A percentile compares a stretch with the other conserved stretches of the same genome.
Evolutionary conservation across 352 stramenopile species (phyloP).

Genomic region (Pythium phragmiticola): DNA sequence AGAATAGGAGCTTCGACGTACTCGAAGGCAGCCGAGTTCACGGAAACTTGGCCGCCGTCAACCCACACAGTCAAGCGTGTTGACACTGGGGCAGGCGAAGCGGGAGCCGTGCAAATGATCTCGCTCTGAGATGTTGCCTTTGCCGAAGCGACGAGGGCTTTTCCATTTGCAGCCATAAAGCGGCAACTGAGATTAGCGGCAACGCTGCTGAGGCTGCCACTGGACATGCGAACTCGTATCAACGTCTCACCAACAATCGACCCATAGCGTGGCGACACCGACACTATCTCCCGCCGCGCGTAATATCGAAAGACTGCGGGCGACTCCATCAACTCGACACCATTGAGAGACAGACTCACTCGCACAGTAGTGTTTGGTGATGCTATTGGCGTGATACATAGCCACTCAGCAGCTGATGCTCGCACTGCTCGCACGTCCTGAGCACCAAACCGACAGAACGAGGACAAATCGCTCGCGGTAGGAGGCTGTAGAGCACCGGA

Average conservation of each 20-base stretch:
- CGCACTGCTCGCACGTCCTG: not conserved
- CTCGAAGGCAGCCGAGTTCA: constrained; percentile 12
- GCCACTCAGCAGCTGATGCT: constrained; percentile 12
- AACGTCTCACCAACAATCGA: not conserved
- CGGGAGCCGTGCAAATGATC: constrained; percentile 3
- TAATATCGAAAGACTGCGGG: constrained; percentile 9
- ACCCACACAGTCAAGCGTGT: constrained; percentile 11
- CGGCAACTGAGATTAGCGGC: not conserved
- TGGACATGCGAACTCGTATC: constrained; percentile 7
- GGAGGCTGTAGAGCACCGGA: constrained; percentile 8
- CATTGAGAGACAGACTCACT: constrained; percentile 17
- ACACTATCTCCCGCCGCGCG: constrained; percentile 3
- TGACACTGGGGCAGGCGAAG: not conserved
- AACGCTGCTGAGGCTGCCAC: not conserved
- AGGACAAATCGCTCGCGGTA: not conserved
- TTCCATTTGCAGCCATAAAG: not conserved
- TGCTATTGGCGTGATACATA: constrained; percentile 9
- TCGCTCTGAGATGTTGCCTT: not conserved
- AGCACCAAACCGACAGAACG: constrained; percentile 18
- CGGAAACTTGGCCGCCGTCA: not conserved
- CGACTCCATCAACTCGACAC: constrained; percentile 11
- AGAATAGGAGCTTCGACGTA: constrained; percentile 4
- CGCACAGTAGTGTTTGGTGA: constrained; percentile 4
- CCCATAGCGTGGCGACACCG: constrained; percentile 7
- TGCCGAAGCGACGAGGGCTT: constrained; percentile 1